A percentile compares a stretch with the other conserved stretches of the same genome.
phyloP scores from a whole-genome alignment of 208 protist genomes.

The Vickermania spadyakhi region DNA sequence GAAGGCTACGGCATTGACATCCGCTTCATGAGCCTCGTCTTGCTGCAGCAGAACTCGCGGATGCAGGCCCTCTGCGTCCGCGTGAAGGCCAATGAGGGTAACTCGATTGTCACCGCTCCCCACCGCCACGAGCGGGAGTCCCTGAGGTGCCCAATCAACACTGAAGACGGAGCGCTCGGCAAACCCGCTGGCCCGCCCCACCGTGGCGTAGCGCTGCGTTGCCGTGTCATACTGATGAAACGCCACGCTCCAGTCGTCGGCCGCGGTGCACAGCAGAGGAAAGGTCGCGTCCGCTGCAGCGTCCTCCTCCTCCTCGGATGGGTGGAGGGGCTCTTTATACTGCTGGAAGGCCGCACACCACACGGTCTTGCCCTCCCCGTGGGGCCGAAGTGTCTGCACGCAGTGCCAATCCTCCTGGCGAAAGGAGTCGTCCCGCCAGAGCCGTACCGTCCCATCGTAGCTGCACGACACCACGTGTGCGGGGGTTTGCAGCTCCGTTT shows the following conservation, averaged over 20 bases:
- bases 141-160: conserved; percentile 55
- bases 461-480: conserved; percentile 57
- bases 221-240: conserved; percentile 26
- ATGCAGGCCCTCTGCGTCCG: conserved; percentile 10
- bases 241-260: conserved; percentile 53
- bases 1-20: conserved; percentile 81
- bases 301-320: conserved; percentile 7
- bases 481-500: conserved; percentile 3
- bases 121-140: conserved; percentile 43
- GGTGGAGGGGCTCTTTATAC: conserved; percentile 20
- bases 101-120: conserved; percentile 83
- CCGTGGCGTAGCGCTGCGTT: neutral
- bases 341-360: conserved; percentile 72
- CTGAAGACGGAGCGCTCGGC: conserved; percentile 64
- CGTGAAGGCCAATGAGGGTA: conserved; percentile 44
- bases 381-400: conserved; percentile 49
- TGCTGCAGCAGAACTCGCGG: conserved; percentile 25
- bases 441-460: conserved; percentile 63
- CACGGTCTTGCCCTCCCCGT: conserved; percentile 62
- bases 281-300: conserved; percentile 10
- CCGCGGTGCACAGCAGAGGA: conserved; percentile 62
- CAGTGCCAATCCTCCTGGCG: conserved; percentile 87
- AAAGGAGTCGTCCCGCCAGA: conserved; percentile 39
- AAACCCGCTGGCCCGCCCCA: conserved; percentile 28
- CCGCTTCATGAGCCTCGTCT: conserved; percentile 43